These are phyloP conservation scores for Psilocybe tampanensis DNA, from an alignment of 768 basidiomycete genomes.

Conservation along the genomic window DNA sequence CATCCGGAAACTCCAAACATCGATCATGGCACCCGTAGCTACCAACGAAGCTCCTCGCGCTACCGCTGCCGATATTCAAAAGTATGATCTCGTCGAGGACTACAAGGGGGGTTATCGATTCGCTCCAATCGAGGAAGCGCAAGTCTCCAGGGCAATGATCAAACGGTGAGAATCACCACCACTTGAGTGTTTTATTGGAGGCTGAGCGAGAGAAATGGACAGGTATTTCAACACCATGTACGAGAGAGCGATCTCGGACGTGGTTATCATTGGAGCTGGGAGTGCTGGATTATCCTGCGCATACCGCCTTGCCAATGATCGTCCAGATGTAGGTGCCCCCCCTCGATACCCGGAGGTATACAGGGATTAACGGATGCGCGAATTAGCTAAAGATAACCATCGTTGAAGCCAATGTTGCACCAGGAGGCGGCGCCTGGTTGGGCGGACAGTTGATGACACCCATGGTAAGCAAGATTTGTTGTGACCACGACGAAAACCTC, in stretches of 20 bases:
- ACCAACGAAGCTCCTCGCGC: conserved; percentile 12
- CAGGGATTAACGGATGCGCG: background rate
- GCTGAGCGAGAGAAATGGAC: background rate
- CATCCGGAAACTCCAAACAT: background rate
- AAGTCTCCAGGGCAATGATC: conserved; percentile 79
- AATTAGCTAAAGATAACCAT: conserved; percentile 52
- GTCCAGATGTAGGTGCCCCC: conserved; percentile 55
- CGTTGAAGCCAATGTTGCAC: conserved; percentile 79
- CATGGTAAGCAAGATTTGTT: conserved; percentile 51
- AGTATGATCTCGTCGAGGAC: conserved; percentile 47
- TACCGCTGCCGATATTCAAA: conserved; percentile 18
- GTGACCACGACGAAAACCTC: background rate
- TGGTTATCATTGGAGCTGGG: conserved; percentile 77
- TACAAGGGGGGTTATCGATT: conserved; percentile 69
- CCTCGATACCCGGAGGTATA: too few relatives aligned
- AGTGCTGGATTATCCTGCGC: conserved; percentile 73
- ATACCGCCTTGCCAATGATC: conserved; percentile 65
- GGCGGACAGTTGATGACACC: conserved; percentile 80
- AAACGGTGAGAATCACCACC: conserved; percentile 49
- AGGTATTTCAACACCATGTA: conserved; percentile 79
- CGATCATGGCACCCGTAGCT: conserved; percentile 29
- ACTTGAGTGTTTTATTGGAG: background rate
- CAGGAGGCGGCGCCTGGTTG: conserved; percentile 79
- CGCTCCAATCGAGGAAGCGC: conserved; percentile 75
- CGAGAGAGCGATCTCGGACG: conserved; percentile 73